Conservation (phyloP, 495 filamentous ascomycete genomes). For the Penicillium desertorum region DNA sequence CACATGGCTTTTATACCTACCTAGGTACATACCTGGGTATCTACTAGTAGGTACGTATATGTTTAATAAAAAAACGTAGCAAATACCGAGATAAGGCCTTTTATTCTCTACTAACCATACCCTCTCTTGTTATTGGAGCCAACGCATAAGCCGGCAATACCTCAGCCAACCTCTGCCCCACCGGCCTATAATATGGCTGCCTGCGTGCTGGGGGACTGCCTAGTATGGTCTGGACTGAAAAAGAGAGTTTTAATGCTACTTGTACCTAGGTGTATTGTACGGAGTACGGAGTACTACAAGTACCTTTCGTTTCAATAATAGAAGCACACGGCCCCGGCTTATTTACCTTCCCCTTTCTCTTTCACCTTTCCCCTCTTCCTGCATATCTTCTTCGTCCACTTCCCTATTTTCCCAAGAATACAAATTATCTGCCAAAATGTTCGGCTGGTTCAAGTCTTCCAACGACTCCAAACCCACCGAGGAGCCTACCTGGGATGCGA, state of each 20-base stretch:
- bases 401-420: neutral
- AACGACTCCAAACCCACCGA: slow-evolving; percentile 6
- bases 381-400: neutral
- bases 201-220: neutral
- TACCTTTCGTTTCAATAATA: neutral
- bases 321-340: neutral
- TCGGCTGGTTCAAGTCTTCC: slow-evolving; percentile 13
- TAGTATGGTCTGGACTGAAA: neutral
- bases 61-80: neutral
- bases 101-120: neutral
- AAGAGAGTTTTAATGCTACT: neutral
- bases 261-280: neutral
- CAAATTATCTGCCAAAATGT: neutral
- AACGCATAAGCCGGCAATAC: neutral
- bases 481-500: slow-evolving; percentile 8
- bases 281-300: no score
- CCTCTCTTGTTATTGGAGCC: neutral
- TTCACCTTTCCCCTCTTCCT: neutral
- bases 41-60: no score
- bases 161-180: neutral
- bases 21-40: neutral
- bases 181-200: neutral
- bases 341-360: slow-evolving; percentile 3
- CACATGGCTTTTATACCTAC: neutral
- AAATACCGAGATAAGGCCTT: neutral